Percentiles rank a stretch among this genome's conserved stretches.
phyloP scores from a whole-genome alignment of 257 asterid genomes.

The Nicotiana attenuata region DNA sequence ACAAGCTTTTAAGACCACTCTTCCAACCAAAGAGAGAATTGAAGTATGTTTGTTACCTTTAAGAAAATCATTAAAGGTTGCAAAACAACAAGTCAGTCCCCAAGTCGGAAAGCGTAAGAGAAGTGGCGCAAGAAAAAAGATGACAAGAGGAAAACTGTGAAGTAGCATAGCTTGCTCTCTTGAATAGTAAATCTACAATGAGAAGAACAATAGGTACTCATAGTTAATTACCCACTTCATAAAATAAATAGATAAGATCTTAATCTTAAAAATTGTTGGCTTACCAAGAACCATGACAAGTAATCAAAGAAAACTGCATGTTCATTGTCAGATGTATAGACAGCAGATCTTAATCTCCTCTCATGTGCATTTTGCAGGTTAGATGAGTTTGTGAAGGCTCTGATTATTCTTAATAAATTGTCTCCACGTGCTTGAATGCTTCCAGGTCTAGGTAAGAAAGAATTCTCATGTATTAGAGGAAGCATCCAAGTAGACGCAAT shows the following conservation, averaged over 20 bases:
- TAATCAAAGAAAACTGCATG: constrained; percentile 72
- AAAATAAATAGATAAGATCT: background rate
- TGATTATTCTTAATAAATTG: constrained; percentile 63
- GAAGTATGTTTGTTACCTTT: constrained; percentile 52
- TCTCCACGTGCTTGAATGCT: constrained; percentile 99
- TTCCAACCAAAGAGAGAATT: constrained; percentile 8
- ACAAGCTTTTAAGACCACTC: constrained; percentile 5
- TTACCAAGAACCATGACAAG: constrained; percentile 71
- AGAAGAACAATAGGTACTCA: background rate
- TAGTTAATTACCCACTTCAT: background rate
- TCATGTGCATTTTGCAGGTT: constrained; percentile 66
- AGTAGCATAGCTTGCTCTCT: constrained; percentile 60
- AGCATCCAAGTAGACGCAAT: constrained; percentile 13
- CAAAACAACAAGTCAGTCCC: constrained; percentile 37
- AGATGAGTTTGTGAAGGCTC: constrained; percentile 77
- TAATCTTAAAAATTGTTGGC: constrained; percentile 23
- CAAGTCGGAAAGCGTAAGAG: constrained; percentile 50
- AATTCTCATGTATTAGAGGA: constrained; percentile 22
- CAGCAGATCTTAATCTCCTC: constrained; percentile 47
- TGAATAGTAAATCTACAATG: constrained; percentile 58
- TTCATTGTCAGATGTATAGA: constrained; percentile 38
- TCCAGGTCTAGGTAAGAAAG: constrained; percentile 68
- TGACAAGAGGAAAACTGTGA: constrained; percentile 72
- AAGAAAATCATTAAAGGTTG: constrained; percentile 51
- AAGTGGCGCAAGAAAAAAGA: constrained; percentile 79